Evolutionary conservation across 2,329 filamentous ascomycete genomes (phyloP).

Genomic region (Cladosporium sphaerospermum): DNA sequence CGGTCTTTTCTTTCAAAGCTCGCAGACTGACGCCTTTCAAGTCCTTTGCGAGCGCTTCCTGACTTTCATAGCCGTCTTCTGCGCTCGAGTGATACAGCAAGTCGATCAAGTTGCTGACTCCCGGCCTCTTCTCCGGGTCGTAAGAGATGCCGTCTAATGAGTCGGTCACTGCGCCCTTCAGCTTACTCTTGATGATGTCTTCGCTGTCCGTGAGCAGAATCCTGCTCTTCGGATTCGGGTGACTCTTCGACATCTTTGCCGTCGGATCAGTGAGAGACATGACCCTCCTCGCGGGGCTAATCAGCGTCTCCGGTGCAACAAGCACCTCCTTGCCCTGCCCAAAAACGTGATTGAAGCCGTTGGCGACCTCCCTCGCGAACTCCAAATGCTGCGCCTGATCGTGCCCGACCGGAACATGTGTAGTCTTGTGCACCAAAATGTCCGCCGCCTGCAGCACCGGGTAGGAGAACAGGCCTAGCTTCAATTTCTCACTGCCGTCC

Average conservation of each 20-base stretch:
- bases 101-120: constrained; percentile 80
- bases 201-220: constrained; percentile 74
- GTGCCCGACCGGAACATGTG: constrained; percentile 93
- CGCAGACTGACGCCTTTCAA: constrained; percentile 44
- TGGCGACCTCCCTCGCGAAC: constrained; percentile 79
- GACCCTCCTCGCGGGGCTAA: constrained; percentile 75
- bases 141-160: constrained; percentile 62
- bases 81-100: constrained; percentile 59
- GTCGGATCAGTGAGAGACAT: constrained; percentile 79
- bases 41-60: constrained; percentile 43
- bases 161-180: constrained; percentile 73
- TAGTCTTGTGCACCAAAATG: constrained; percentile 80
- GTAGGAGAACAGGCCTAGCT: constrained; percentile 90
- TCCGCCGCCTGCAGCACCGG: constrained; percentile 94
- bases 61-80: constrained; percentile 30
- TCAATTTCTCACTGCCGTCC: constrained; percentile 50
- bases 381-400: constrained; percentile 94
- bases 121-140: constrained; percentile 63
- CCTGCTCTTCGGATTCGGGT: constrained; percentile 62
- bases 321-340: constrained; percentile 47
- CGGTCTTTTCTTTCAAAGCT: constrained; percentile 59
- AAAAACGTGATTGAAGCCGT: constrained; percentile 76
- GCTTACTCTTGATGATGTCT: constrained; percentile 59
- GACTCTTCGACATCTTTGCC: constrained; percentile 93
- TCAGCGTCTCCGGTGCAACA: constrained; percentile 61